A percentile compares a stretch with the other conserved stretches of the same genome.
phyloP scores from a whole-genome alignment of 1,139 yeast genomes.

The Hansenula sp. region DNA sequence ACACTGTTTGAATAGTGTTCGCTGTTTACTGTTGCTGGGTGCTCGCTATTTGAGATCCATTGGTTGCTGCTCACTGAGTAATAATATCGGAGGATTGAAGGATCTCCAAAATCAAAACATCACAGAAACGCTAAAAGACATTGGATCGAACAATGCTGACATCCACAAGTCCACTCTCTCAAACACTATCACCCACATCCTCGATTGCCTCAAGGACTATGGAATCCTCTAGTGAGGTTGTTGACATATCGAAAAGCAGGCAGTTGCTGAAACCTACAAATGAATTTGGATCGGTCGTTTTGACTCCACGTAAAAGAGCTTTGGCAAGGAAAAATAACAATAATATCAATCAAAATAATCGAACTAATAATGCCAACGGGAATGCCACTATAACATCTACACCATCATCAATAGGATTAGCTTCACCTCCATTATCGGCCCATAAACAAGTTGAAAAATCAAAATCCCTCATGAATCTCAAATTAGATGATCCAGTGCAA shows the following conservation, averaged over 20 bases:
- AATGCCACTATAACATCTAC: neutral
- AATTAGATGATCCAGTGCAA: neutral
- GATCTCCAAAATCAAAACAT: neutral
- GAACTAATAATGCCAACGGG: neutral
- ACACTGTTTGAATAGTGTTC: no score
- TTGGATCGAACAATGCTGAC: neutral
- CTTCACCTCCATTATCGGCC: slow-evolving; percentile 2
- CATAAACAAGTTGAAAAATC: neutral
- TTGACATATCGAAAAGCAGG: slow-evolving; percentile 15
- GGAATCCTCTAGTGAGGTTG: neutral
- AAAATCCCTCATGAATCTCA: neutral
- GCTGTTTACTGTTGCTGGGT: no score
- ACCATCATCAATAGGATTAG: neutral
- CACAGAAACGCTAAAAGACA: neutral
- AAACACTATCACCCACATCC: neutral
- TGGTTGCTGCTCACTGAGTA: neutral
- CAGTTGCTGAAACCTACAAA: slow-evolving; percentile 11
- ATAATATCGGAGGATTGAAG: no score
- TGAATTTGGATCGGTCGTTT: slow-evolving; percentile 6
- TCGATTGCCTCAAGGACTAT: neutral
- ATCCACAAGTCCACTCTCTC: neutral
- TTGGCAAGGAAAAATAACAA: slow-evolving; percentile 11
- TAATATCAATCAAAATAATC: no score
- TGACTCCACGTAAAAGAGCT: slow-evolving; percentile 19
- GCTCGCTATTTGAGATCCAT: no score